Evolutionary conservation across 306 rosid genomes (phyloP), one percentile per base, ranked within the genome.

Genomic region (Parietaria judaica): DNA sequence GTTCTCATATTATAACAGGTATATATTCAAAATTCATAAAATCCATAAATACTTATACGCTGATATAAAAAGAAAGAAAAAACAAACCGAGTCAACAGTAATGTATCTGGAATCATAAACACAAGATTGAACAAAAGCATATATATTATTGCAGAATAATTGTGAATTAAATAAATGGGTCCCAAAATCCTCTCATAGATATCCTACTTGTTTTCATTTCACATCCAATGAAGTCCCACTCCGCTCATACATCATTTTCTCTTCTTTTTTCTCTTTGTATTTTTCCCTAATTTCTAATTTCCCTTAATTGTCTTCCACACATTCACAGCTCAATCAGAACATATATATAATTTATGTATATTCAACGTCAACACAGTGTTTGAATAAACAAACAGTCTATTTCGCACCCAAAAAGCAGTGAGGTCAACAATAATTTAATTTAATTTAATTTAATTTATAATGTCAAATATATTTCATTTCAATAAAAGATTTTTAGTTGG

Each of bases 131-230:
- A 23, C 31, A 23, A 23, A 23, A 23, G 31, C 31, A 23, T 23
- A 23, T 23, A 23, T 23, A 23, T 23, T 23, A 23, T 23, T 23
- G 31, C 31, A 23, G 31, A 23, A 23, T 23, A 23, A n/a, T n/a
- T n/a, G n/a, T n/a, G n/a, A n/a, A n/a, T n/a, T n/a, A n/a, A 41
- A 5, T 5, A 41, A 55, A 54, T 49, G 79, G 67, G 68, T 75
- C 76, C 78, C 67, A 74, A 15, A 66, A 80, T 74, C 74, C 74
- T 75, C 64, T 49, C 53, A 56, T 59, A 68, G 74, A 80, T 71
- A 70, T 66, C 66, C 79, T 60, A 68, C 68, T 80, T 72, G 78
- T 76, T 76, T 80, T 76, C 77, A 74, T 68, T 78, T 53, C 53
- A 84, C 79, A 69, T 62, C 83, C 46, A 65, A 48, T 51, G 50